phyloP scores from a whole-genome alignment of 345 rosid genomes.

The Citrus maxima region DNA sequence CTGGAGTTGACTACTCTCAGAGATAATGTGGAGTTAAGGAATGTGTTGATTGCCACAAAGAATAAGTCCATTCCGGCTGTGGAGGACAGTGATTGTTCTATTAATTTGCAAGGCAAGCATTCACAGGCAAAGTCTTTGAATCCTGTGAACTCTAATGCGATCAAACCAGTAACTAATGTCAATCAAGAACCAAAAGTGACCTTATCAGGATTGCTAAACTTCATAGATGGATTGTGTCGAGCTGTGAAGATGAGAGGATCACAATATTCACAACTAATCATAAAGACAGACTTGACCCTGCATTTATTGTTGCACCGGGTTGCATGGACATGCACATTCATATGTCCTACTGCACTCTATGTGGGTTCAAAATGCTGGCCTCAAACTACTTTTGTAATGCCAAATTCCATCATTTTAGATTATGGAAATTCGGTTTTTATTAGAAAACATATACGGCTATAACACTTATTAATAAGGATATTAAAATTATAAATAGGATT shows the following conservation, averaged over 20 bases:
- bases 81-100: slow-evolving; percentile 29
- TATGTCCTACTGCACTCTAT: slow-evolving; percentile 27
- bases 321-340: slow-evolving; percentile 24
- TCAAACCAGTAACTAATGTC: too few species aligned
- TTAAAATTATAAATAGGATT: too few species aligned
- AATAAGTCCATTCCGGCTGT: slow-evolving; percentile 27
- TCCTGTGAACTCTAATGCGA: neutral
- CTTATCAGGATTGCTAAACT: slow-evolving; percentile 29
- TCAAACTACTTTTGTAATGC: slow-evolving; percentile 11
- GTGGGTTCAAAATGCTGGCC: slow-evolving; percentile 20
- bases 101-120: slow-evolving; percentile 17
- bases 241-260: slow-evolving; percentile 33
- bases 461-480: too few species aligned
- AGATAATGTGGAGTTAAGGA: slow-evolving; percentile 15
- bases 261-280: slow-evolving; percentile 33
- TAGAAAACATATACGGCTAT: too few species aligned
- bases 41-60: slow-evolving; percentile 22
- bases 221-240: slow-evolving; percentile 33
- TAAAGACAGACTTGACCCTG: slow-evolving; percentile 27
- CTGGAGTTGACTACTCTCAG: slow-evolving; percentile 26
- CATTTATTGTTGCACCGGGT: slow-evolving; percentile 19
- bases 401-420: too few species aligned
- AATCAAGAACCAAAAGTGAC: slow-evolving; percentile 2
- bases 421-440: too few species aligned
- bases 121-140: neutral